phyloP scores from a whole-genome alignment of 1,139 yeast genomes.

The Geotrichum fermentans region DNA sequence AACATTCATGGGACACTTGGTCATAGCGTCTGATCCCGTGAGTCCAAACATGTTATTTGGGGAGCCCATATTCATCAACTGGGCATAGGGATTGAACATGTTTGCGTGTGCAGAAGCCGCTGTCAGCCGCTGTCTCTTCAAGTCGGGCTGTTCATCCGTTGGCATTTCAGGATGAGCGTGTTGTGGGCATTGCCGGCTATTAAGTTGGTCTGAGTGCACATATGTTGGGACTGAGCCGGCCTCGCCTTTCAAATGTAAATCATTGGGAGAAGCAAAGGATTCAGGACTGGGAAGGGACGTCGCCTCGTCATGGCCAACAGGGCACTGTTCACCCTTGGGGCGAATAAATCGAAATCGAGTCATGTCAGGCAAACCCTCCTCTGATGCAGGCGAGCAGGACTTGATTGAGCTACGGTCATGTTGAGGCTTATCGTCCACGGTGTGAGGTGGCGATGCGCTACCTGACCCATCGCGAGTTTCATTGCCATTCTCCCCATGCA shows the following conservation, averaged over 20 bases:
- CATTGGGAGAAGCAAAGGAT: not conserved
- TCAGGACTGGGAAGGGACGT: not conserved
- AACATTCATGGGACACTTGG: conserved; percentile 16
- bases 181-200: not conserved
- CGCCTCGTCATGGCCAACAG: conserved; percentile 12
- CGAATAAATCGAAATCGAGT: conserved; percentile 13
- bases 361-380: conserved; percentile 15
- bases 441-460: conserved; percentile 1
- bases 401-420: not conserved
- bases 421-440: not conserved
- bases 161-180: conserved; percentile 13
- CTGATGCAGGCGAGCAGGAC: conserved; percentile 8
- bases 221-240: not conserved
- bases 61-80: conserved; percentile 5
- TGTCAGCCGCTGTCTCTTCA: conserved; percentile 8
- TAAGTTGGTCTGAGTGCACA: not conserved
- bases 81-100: conserved; percentile 11
- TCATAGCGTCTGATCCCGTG: conserved; percentile 3
- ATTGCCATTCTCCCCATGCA: conserved; percentile 6
- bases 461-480: not conserved
- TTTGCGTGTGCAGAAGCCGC: not conserved
- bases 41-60: conserved; percentile 4
- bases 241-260: not conserved
- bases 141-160: conserved; percentile 12
- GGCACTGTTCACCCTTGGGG: conserved; percentile 14